Percentiles rank a stretch among this genome's conserved stretches.
These are phyloP conservation scores for Monosporozyma solicola DNA, from an alignment of 805 yeast species.

Conservation along the genomic window DNA sequence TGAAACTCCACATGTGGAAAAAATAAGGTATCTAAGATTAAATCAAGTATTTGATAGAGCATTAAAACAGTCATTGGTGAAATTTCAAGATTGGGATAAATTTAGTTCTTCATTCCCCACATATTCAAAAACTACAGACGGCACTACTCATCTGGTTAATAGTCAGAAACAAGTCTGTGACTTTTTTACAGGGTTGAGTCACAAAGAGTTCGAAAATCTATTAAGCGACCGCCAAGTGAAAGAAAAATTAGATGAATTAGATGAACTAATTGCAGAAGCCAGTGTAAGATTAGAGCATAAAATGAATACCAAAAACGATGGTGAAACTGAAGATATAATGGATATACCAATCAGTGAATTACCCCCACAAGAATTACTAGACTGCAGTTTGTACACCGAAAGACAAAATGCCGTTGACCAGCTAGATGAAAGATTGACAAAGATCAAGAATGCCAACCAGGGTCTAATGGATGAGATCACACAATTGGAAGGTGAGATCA, in stretches of 20 bases:
- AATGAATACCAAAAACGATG: slow-evolving; percentile 1
- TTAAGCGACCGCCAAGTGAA: slow-evolving; percentile 37
- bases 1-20: slow-evolving; percentile 3
- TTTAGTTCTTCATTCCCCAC: slow-evolving; percentile 47
- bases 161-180: slow-evolving; percentile 45
- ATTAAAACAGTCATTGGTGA: slow-evolving; percentile 41
- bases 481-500: slow-evolving; percentile 14
- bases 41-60: slow-evolving; percentile 45
- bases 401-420: slow-evolving; percentile 15
- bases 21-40: slow-evolving; percentile 42
- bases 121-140: slow-evolving; percentile 39
- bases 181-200: slow-evolving; percentile 42
- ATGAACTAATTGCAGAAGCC: slow-evolving; percentile 33
- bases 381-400: slow-evolving; percentile 19
- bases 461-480: slow-evolving; percentile 18
- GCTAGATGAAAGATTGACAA: slow-evolving; percentile 16
- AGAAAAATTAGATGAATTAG: slow-evolving; percentile 32
- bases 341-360: slow-evolving; percentile 16
- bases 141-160: slow-evolving; percentile 36
- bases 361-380: slow-evolving; percentile 18
- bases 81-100: slow-evolving; percentile 42
- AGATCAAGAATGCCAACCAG: slow-evolving; percentile 16
- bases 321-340: neutral
- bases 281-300: slow-evolving; percentile 12
- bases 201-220: slow-evolving; percentile 47